These are phyloP conservation scores for Picochlorum sp. DNA, from an alignment of 139 green algal genomes.

Conservation along the genomic window DNA sequence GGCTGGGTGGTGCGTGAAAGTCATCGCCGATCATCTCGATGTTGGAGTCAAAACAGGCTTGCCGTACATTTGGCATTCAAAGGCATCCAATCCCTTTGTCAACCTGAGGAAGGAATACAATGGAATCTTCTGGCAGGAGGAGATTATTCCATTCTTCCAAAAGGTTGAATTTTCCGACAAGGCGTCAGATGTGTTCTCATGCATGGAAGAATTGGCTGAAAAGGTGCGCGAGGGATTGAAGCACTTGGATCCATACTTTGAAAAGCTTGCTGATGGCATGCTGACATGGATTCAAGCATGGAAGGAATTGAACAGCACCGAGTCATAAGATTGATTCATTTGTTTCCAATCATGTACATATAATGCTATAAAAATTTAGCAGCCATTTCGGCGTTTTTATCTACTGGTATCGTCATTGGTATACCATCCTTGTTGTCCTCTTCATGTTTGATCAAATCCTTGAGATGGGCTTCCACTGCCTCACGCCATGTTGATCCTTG, in stretches of 20 bases:
- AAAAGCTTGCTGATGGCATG: conserved; percentile 91
- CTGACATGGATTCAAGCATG: conserved; percentile 78
- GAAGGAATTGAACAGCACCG: conserved; percentile 56
- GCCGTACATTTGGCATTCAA: conserved; percentile 96
- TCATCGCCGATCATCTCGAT: conserved; percentile 92
- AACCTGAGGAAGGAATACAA: conserved; percentile 99
- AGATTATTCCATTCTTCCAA: conserved; percentile 93
- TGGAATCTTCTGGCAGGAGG: conserved; percentile 96
- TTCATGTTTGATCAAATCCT: conserved; percentile 14
- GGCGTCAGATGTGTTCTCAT: conserved; percentile 43
- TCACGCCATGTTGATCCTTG: not conserved
- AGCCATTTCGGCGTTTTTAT: conserved; percentile 6
- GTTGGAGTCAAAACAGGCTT: conserved; percentile 90
- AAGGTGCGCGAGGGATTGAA: conserved; percentile 67
- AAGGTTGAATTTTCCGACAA: conserved; percentile 55
- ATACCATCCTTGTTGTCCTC: not conserved
- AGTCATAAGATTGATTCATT: conserved; percentile 1
- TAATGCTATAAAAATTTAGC: conserved; percentile 15
- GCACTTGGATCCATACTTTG: conserved; percentile 89
- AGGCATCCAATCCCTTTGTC: conserved; percentile 91
- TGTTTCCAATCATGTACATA: not conserved
- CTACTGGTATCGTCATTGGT: not conserved
- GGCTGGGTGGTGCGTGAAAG: conserved; percentile 87
- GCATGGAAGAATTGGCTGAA: conserved; percentile 83
- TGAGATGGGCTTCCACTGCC: conserved; percentile 10